These are phyloP conservation scores for Triadica sebifera DNA, from an alignment of 345 rosid species.

Conservation along the genomic window DNA sequence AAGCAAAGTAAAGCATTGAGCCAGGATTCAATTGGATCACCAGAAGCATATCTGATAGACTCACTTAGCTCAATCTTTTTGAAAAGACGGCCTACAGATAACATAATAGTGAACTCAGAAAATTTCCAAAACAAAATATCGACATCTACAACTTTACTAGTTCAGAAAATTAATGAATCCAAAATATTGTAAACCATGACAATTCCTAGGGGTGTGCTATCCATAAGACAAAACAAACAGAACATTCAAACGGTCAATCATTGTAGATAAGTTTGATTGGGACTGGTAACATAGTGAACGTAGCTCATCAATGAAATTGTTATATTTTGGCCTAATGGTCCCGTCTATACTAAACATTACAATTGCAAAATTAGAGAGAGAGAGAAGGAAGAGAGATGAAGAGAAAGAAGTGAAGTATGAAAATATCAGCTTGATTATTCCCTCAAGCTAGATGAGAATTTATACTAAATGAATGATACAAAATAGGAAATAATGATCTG, in stretches of 20 bases:
- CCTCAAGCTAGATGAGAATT: no score
- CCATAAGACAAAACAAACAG: background rate
- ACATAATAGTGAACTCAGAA: conserved; percentile 18
- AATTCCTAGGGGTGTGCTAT: background rate
- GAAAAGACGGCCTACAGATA: conserved; percentile 68
- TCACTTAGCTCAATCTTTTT: conserved; percentile 88
- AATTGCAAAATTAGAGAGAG: no score
- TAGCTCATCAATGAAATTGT: background rate
- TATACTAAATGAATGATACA: no score
- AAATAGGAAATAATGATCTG: no score
- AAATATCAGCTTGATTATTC: no score
- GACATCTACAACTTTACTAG: background rate
- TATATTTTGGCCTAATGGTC: background rate
- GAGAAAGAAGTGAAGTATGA: no score
- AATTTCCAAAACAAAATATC: background rate
- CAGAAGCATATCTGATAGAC: conserved; percentile 89
- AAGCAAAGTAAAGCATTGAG: conserved; percentile 85
- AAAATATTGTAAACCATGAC: background rate
- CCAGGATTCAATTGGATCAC: conserved; percentile 98
- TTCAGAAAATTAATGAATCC: background rate
- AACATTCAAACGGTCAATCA: background rate
- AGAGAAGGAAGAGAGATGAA: no score
- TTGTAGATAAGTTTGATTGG: background rate
- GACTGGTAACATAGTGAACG: background rate
- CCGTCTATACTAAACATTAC: no score